Percentiles rank a stretch among this genome's conserved stretches.
phyloP scores from a whole-genome alignment of 1,284 basidiomycete genomes.

The Salmacisia buchloeana region DNA sequence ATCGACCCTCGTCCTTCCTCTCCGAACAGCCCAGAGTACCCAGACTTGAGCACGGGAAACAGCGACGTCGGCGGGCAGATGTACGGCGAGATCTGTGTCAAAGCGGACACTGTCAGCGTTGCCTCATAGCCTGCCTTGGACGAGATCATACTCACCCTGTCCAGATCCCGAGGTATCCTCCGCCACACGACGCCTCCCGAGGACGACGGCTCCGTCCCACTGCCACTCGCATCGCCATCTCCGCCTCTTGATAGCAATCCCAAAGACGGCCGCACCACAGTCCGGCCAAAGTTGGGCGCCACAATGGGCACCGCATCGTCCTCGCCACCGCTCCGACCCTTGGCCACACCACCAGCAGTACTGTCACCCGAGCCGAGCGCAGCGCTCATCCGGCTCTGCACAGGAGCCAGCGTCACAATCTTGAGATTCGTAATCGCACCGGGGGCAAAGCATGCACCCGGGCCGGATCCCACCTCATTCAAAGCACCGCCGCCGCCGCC shows the following conservation, averaged over 20 bases:
- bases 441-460: background rate
- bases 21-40: too few relatives aligned
- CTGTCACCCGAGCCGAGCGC: background rate
- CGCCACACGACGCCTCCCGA: background rate
- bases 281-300: background rate
- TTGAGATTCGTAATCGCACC: background rate
- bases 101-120: too few relatives aligned
- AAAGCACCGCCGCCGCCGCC: slow-evolving; percentile 12
- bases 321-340: background rate
- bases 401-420: background rate
- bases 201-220: background rate
- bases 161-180: background rate
- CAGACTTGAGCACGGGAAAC: too few relatives aligned
- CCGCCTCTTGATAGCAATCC: background rate
- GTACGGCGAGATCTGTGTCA: background rate
- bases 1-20: slow-evolving; percentile 19
- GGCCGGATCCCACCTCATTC: slow-evolving; percentile 24
- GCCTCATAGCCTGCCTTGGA: too few relatives aligned
- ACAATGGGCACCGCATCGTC: background rate
- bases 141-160: background rate
- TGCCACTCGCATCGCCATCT: background rate
- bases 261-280: background rate
- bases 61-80: slow-evolving; percentile 1
- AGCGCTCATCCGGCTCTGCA: slow-evolving; percentile 3
- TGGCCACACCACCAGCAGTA: background rate